These are phyloP conservation scores for Colletotrichum shisoi DNA, from an alignment of 2,329 filamentous ascomycete genomes.

Conservation along the genomic window DNA sequence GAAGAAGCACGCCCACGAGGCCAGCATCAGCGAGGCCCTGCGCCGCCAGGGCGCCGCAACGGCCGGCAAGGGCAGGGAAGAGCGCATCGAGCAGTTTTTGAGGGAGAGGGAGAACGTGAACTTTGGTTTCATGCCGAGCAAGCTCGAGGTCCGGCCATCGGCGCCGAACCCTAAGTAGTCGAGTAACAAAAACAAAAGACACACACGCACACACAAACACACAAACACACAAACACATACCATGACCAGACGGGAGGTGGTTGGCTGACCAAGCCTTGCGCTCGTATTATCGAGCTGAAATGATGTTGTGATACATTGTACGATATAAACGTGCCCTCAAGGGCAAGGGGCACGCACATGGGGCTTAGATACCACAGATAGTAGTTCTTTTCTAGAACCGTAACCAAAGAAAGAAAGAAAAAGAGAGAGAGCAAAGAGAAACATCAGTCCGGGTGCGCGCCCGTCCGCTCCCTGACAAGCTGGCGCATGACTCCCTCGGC, in stretches of 20 bases:
- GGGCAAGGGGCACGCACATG: slow-evolving; percentile 1
- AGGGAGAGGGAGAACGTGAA: slow-evolving; percentile 68
- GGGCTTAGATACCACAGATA: slow-evolving; percentile 2
- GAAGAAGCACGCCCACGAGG: slow-evolving; percentile 70
- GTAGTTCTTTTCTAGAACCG: no score
- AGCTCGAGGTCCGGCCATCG: slow-evolving; percentile 18
- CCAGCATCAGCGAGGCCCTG: slow-evolving; percentile 69
- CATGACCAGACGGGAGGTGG: not conserved
- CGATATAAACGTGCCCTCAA: slow-evolving; percentile 13
- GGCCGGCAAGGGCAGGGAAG: slow-evolving; percentile 63
- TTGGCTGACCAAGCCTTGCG: not conserved
- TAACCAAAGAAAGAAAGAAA: no score
- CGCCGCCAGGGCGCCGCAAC: slow-evolving; percentile 61
- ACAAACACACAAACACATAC: not conserved
- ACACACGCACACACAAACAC: not conserved
- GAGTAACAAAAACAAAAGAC: no score
- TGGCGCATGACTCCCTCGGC: slow-evolving; percentile 58
- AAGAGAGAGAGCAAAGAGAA: not conserved
- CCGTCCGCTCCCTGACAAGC: slow-evolving; percentile 43
- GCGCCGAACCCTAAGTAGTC: slow-evolving; percentile 17
- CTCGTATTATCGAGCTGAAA: slow-evolving; percentile 25
- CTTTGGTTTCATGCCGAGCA: slow-evolving; percentile 46
- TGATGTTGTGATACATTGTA: slow-evolving; percentile 34
- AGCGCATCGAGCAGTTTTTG: slow-evolving; percentile 79
- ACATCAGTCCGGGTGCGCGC: not conserved